Base-by-base conservation (phyloP, 1,284 basidiomycete species). In the Ganoderma boninense region DNA sequence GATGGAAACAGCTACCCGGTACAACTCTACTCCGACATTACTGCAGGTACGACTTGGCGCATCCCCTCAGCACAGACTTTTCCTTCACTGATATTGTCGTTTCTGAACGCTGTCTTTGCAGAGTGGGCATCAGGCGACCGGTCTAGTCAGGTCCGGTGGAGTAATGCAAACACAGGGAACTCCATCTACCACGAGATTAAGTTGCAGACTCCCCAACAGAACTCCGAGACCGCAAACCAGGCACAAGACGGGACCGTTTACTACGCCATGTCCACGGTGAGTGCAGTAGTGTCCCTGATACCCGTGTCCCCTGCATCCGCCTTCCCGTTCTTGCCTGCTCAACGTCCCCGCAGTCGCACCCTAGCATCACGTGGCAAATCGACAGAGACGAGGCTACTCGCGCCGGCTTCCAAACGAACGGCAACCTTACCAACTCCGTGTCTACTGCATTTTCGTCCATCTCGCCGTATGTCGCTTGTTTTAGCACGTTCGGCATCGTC, bases 21-120 rank as follows among this genome's bases (percentile, higher is more conserved):
- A 14, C 76, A 80, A 66, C 64, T 81, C 26, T 82, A 83, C 73
- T 78, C 80, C 26, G 80, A 84, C 71, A 75, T 85, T 42, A 80
- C 71, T 62, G 82, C 72, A 76, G 77, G 77, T 77, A 20, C 23
- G 23, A 14, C 13, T 11, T 13, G 14, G 16, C 23, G 38, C n/a
- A 43, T 52, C 26, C 64, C 35, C 20, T 40, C 2, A 8, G 10
- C 7, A 11, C 23, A 26, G 23, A 20, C 23, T 26, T 23, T 52
- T 52, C 49, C n/a, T 14, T 10, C 23, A 38, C 38, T 38, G 38
- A 38, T 10, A 38, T 14, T 10, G 26, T 26, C 3, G 8, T 49
- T 11, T 5, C 49, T 14, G 38, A 38, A 38, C 7, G 10, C 10
- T 7, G 38, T 4, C 7, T 26, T 3, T 20, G 29, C 40, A 76